phyloP scores from a whole-genome alignment of 805 yeast species.

The Suhomyces sp. region DNA sequence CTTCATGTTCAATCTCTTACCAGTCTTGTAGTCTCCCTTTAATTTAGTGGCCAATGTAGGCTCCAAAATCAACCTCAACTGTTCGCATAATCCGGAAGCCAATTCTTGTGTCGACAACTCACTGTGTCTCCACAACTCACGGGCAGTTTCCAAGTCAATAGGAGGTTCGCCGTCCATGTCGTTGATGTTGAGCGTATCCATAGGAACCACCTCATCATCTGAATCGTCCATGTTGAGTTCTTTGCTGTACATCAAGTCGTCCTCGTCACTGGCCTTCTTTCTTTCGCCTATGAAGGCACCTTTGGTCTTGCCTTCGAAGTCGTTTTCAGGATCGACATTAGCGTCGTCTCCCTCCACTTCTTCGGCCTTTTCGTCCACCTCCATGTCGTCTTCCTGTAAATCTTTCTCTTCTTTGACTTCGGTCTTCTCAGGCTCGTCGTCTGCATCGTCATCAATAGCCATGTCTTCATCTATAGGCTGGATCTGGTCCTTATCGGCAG shows the following conservation, averaged over 20 bases:
- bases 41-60: conserved; percentile 96
- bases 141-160: conserved; percentile 60
- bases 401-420: conserved; percentile 11
- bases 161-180: conserved; percentile 35
- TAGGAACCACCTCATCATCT: conserved; percentile 12
- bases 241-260: conserved; percentile 20
- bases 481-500: conserved; percentile 76
- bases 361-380: conserved; percentile 19
- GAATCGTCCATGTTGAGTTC: conserved; percentile 19
- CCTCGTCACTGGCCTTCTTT: conserved; percentile 31
- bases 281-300: conserved; percentile 54
- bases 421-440: conserved; percentile 5
- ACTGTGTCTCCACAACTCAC: conserved; percentile 76
- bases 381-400: conserved; percentile 13
- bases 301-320: conserved; percentile 46
- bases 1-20: conserved; percentile 95
- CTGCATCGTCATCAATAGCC: conserved; percentile 71
- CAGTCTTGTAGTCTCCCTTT: conserved; percentile 94
- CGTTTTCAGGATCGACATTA: conserved; percentile 39
- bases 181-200: conserved; percentile 8
- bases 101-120: conserved; percentile 85
- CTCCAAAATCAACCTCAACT: conserved; percentile 84
- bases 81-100: conserved; percentile 87
- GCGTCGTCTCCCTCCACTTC: conserved; percentile 28
- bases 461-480: conserved; percentile 75